These are phyloP conservation scores for Oryza glumipatula DNA, from an alignment of 176 grass and related monocot species.

Conservation along the genomic window DNA sequence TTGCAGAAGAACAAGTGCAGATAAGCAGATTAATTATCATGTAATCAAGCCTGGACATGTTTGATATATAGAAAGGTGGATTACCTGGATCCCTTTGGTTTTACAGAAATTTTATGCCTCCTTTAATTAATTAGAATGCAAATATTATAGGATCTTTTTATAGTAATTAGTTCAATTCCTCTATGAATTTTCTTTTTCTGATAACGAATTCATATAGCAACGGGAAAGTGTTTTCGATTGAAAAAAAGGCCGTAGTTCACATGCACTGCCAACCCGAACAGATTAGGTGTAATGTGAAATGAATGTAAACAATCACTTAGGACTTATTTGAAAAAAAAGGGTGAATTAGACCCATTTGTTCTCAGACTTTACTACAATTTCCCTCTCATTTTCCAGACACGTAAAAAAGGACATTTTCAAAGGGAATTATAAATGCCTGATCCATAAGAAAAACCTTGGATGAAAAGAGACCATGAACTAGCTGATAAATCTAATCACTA, in stretches of 20 bases:
- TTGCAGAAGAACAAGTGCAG: not conserved
- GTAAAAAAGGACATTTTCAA: not conserved
- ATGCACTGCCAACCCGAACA: no score
- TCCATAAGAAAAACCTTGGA: not conserved
- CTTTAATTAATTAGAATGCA: no score
- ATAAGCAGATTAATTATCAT: not conserved
- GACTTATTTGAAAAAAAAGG: not conserved
- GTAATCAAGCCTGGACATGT: not conserved
- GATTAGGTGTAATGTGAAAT: not conserved
- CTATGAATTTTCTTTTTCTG: no score
- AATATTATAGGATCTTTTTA: no score
- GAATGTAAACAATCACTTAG: not conserved
- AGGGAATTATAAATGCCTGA: not conserved
- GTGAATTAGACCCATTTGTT: no score
- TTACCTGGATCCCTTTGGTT: not conserved
- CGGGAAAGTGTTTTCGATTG: no score
- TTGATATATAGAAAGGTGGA: not conserved
- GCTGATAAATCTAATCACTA: conserved; percentile 2
- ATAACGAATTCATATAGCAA: no score
- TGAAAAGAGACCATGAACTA: not conserved
- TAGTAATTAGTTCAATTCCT: no score
- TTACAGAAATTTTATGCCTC: no score
- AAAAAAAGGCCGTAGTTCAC: no score
- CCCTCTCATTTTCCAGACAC: no score
- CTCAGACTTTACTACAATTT: no score